Percentiles rank a stretch among this genome's conserved stretches.
Conservation (phyloP, 805 yeast genomes). For the Teunomyces tritomae region DNA sequence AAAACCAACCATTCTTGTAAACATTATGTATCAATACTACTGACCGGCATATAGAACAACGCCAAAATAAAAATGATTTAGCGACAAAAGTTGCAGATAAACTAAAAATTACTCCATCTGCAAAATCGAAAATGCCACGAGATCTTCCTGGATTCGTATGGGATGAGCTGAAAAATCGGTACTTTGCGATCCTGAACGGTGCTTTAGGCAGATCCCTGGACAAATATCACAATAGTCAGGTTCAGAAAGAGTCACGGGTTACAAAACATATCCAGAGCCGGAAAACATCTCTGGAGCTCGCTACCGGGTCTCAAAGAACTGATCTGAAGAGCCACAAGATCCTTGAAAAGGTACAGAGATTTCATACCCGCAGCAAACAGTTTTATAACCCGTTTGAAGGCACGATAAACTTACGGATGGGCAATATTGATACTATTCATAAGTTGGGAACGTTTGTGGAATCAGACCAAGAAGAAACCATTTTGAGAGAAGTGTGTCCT, state of each 20-base stretch:
- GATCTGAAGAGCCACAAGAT: too few relatives aligned
- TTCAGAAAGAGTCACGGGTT: conserved; percentile 22
- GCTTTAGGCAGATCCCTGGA: conserved; percentile 13
- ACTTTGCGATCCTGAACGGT: conserved; percentile 36
- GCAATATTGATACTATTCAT: background rate
- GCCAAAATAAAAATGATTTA: background rate
- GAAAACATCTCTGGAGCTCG: too few relatives aligned
- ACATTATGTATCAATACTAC: background rate
- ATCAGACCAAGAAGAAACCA: background rate
- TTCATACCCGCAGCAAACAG: background rate
- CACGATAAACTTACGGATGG: background rate
- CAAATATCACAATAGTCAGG: conserved; percentile 28
- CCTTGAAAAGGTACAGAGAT: background rate
- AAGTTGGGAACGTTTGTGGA: conserved; percentile 1
- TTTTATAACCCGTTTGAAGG: background rate
- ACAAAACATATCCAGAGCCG: too few relatives aligned
- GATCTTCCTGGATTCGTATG: conserved; percentile 33
- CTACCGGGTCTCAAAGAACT: too few relatives aligned
- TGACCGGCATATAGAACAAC: background rate
- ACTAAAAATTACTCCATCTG: conserved; percentile 7
- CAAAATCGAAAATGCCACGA: too few relatives aligned
- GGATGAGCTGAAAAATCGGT: conserved; percentile 25
- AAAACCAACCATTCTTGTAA: background rate
- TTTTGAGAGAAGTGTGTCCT: background rate
- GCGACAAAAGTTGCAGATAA: background rate